phyloP scores from a whole-genome alignment of 768 basidiomycete genomes.

The Rhodosporidiobolus sp. region DNA sequence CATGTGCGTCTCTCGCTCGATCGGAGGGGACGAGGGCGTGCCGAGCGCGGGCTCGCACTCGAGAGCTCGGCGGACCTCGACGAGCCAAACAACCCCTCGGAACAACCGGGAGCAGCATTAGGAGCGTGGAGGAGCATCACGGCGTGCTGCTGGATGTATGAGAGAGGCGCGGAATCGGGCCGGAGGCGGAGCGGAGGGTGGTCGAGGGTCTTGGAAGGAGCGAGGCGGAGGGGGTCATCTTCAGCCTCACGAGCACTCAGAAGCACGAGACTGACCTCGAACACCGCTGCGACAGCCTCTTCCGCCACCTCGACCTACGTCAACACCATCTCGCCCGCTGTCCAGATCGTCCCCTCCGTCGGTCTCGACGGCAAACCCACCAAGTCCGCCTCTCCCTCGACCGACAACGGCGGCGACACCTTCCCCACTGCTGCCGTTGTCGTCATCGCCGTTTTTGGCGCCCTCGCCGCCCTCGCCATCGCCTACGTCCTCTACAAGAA shows the following conservation, averaged over 20 bases:
- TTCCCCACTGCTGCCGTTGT: slow-evolving; percentile 39
- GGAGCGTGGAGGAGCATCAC: too few species aligned
- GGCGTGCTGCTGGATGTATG: too few species aligned
- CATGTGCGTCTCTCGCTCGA: too few species aligned
- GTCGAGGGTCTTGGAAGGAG: too few species aligned
- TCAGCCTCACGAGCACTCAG: not conserved
- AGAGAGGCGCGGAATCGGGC: too few species aligned
- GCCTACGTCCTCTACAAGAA: slow-evolving; percentile 34
- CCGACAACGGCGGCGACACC: slow-evolving; percentile 12
- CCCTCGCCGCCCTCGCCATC: slow-evolving; percentile 19
- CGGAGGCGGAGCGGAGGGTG: not conserved
- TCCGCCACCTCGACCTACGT: not conserved
- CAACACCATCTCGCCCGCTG: slow-evolving; percentile 23
- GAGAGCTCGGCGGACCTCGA: too few species aligned
- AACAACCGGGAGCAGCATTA: too few species aligned
- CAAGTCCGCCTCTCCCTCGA: not conserved
- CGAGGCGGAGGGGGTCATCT: too few species aligned
- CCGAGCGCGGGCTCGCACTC: too few species aligned
- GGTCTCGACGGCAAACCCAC: slow-evolving; percentile 32
- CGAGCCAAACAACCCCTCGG: too few species aligned
- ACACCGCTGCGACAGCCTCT: not conserved
- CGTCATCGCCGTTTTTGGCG: slow-evolving; percentile 30
- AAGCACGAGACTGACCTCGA: too few species aligned
- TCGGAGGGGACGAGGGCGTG: too few species aligned
- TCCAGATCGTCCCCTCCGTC: slow-evolving; percentile 26